Evolutionary conservation across 2,329 filamentous ascomycete genomes (phyloP).

Genomic region (Clonostachys chloroleuca): DNA sequence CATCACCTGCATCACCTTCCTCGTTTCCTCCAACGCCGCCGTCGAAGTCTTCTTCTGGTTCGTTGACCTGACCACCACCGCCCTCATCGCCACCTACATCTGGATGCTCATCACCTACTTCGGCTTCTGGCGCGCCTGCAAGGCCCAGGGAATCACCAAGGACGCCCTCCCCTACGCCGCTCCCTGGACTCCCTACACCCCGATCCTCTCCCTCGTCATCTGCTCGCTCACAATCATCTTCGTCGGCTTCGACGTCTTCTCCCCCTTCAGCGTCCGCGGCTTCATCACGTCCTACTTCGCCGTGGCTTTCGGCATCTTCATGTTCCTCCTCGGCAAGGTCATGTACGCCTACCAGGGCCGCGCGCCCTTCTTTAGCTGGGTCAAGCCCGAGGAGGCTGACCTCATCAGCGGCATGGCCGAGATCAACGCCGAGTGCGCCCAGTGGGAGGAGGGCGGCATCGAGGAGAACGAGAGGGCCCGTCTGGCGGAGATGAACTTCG

Average conservation of each 20-base stretch:
- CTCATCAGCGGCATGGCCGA: conserved; percentile 59
- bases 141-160: conserved; percentile 39
- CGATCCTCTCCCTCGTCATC: conserved; percentile 42
- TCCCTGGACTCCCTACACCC: conserved; percentile 43
- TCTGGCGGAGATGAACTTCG: conserved; percentile 26
- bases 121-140: conserved; percentile 41
- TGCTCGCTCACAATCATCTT: conserved; percentile 46
- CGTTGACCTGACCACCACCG: conserved; percentile 49
- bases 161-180: conserved; percentile 43
- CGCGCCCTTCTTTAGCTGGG: conserved; percentile 39
- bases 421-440: conserved; percentile 50
- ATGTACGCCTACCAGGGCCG: conserved; percentile 33
- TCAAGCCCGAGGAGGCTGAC: conserved; percentile 54
- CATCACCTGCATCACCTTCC: conserved; percentile 44
- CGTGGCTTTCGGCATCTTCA: conserved; percentile 42
- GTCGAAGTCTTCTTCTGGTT: conserved; percentile 48
- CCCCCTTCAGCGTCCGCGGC: conserved; percentile 38
- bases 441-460: conserved; percentile 38
- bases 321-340: conserved; percentile 66
- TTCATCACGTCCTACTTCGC: conserved; percentile 52
- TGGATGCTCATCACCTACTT: conserved; percentile 34
- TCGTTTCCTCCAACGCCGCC: conserved; percentile 39
- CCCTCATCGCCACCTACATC: conserved; percentile 52
- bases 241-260: conserved; percentile 51
- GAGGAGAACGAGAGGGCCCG: conserved; percentile 34